Evolutionary conservation across 768 basidiomycete species (phyloP).

Genomic region (Phallus indusiatus): DNA sequence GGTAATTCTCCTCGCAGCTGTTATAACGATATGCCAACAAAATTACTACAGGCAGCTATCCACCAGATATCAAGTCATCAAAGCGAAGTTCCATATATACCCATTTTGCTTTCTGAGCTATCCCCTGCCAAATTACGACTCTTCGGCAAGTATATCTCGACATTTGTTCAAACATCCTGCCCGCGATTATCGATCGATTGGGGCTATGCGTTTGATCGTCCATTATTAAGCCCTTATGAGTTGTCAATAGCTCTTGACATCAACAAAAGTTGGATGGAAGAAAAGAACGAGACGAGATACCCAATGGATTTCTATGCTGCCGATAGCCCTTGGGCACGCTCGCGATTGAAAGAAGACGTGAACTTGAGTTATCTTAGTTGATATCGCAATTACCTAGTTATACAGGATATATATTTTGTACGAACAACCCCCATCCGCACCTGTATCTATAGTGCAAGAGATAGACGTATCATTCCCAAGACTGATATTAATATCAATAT

Average conservation of each 20-base stretch:
- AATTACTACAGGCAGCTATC: constrained; percentile 50
- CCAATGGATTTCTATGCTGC: constrained; percentile 96
- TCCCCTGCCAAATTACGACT: constrained; percentile 88
- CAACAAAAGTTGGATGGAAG: constrained; percentile 54
- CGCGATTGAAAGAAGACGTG: constrained; percentile 40
- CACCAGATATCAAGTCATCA: constrained; percentile 51
- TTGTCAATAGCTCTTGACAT: constrained; percentile 76
- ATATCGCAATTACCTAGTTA: background rate
- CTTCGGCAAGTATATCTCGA: constrained; percentile 70
- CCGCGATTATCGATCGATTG: constrained; percentile 96
- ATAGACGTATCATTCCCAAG: no score
- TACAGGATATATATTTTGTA: no score
- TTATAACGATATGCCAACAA: background rate
- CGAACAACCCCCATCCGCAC: background rate
- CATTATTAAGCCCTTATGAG: constrained; percentile 90
- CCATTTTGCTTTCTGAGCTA: constrained; percentile 92
- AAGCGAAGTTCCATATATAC: constrained; percentile 64
- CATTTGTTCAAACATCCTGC: constrained; percentile 94
- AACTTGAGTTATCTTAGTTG: background rate
- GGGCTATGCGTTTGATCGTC: constrained; percentile 91
- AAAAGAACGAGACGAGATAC: constrained; percentile 39
- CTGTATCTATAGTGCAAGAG: background rate
- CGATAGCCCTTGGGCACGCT: constrained; percentile 66
- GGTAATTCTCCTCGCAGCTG: constrained; percentile 28
- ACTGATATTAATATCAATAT: no score